These are phyloP conservation scores for Gnomoniopsis sp. DNA, from an alignment of 2,329 filamentous ascomycete genomes.

Conservation along the genomic window DNA sequence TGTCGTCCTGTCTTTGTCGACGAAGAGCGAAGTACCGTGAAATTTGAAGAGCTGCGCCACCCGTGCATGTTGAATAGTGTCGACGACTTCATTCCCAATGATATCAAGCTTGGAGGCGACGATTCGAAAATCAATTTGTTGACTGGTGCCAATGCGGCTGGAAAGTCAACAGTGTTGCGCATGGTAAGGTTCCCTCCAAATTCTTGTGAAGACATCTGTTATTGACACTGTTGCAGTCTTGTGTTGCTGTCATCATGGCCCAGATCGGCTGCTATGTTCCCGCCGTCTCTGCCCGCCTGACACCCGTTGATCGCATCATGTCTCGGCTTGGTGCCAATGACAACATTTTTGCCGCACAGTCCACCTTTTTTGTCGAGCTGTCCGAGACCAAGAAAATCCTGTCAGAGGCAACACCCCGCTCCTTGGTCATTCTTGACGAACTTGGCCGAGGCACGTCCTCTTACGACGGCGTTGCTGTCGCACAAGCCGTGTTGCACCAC, in stretches of 20 bases:
- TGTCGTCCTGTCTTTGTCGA: slow-evolving; percentile 89
- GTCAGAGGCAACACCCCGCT: slow-evolving; percentile 87
- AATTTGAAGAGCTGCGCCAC: slow-evolving; percentile 89
- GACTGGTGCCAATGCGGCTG: slow-evolving; percentile 94
- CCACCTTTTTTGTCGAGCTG: slow-evolving; percentile 96
- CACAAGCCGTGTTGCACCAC: slow-evolving; percentile 95
- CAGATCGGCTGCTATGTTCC: slow-evolving; percentile 94
- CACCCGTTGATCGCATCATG: slow-evolving; percentile 96
- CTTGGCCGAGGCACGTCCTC: slow-evolving; percentile 91
- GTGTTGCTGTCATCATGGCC: slow-evolving; percentile 93
- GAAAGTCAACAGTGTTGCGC: slow-evolving; percentile 91
- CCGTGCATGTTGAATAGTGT: slow-evolving; percentile 90
- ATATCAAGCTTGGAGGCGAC: slow-evolving; percentile 80
- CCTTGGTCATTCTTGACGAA: slow-evolving; percentile 94
- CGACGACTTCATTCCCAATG: slow-evolving; percentile 94
- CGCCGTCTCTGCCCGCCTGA: slow-evolving; percentile 75
- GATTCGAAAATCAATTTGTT: slow-evolving; percentile 82
- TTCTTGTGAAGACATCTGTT: slow-evolving; percentile 16
- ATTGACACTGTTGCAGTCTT: slow-evolving; percentile 57
- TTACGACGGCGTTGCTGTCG: slow-evolving; percentile 94
- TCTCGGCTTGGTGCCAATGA: slow-evolving; percentile 95
- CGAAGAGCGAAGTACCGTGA: slow-evolving; percentile 78
- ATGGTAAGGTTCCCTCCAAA: slow-evolving; percentile 63
- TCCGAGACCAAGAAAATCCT: slow-evolving; percentile 98
- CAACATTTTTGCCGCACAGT: slow-evolving; percentile 97